Evolutionary conservation across 2,329 filamentous ascomycete genomes (phyloP), one percentile per base, ranked within the genome.

Genomic region (Fusarium citri): DNA sequence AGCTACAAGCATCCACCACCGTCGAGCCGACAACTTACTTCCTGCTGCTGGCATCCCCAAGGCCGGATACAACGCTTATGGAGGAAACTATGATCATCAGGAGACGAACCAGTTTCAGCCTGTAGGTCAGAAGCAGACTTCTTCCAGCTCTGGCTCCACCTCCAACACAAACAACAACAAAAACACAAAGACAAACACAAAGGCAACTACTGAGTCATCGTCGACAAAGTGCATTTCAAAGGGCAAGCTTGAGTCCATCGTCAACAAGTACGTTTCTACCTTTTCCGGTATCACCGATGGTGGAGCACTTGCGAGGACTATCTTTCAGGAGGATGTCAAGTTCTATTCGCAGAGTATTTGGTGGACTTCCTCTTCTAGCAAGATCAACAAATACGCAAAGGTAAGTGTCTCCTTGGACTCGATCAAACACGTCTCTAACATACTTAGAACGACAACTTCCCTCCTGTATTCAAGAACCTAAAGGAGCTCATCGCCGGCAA

Each of bases 301-400:
- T 5, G 71, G 68, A 49, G 55, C 61, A 2, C 2, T 56, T 3
- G 68, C 62, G 6, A 62, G n/a, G 53, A 55, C 45, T 4, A 58
- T 58, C 31, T 73, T 73, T 28, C 48, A 65, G 5, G 55, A 48
- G 12, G 40, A 72, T 26, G 57, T 67, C 55, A 67, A 63, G 56
- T 25, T 73, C 14, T 73, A 64, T 15, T 73, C 68, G 1, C 71
- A 73, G 55, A 69, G 61, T 26, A 31, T 66, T 14, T 73, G 71
- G 71, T 73, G 71, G 71, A 59, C 63, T 25, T 48, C 46, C 2
- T 59, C 68, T 3, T 66, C 68, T 4, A 46, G 41, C 12, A 30
- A 66, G 40, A 66, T 71, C 8, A 43, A 49, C 59, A 71, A 69
- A 42, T 68, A 71, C 18, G 64, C 59, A 22, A 53, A 66, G 46